Evolutionary conservation across 768 basidiomycete species (phyloP), one percentile per base, ranked within the genome.

Genomic region (Tylopilus felleus): DNA sequence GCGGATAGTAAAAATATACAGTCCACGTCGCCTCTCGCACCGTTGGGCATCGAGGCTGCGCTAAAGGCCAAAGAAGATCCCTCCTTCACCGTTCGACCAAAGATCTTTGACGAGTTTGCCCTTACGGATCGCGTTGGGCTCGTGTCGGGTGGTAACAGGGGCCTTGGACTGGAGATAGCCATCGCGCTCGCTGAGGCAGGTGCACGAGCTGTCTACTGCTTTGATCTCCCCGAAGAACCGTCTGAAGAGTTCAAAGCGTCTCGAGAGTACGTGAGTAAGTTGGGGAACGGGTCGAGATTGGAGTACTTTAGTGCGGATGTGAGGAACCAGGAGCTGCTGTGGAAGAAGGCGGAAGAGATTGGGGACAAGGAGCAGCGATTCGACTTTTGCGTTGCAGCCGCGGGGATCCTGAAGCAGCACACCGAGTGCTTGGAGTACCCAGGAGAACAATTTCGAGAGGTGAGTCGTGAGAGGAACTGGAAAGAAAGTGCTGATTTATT

Each of bases 81-180:
- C 3, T 57, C 58, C 0, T 51, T 74, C 39, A 53, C 33, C 28
- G 71, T 75, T 6, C 71, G 69, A 5, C 72, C 77, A n/a, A 83
- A 80, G 63, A 77, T 85, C 21, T 78, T 82, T 60, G 78, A 78
- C 45, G 82, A 84, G 57, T 85, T 83, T 67, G 76, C 79, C 1
- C 74, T 86, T 35, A 72, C 69, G 13, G 80, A 80, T 51, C 77
- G 82, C 2, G 82, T 85, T 5, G 82, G 75, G 9, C 74, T 86
- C 40, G 81, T 87, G 27, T 81, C 85, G 0, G 85, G 85, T 6
- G 85, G 77, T 0, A 81, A 84, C 56, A 72, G 85, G 29, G 85
- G 90, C 0, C 78, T 92, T 16, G 90, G 90, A 3, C 80, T 93
- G n/a, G 90, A 93, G 72, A 86, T 88, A 84, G 87, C 87, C 33